These are phyloP conservation scores for Saprolegnia parasitica DNA, from an alignment of 352 stramenopile genomes.

Conservation along the genomic window DNA sequence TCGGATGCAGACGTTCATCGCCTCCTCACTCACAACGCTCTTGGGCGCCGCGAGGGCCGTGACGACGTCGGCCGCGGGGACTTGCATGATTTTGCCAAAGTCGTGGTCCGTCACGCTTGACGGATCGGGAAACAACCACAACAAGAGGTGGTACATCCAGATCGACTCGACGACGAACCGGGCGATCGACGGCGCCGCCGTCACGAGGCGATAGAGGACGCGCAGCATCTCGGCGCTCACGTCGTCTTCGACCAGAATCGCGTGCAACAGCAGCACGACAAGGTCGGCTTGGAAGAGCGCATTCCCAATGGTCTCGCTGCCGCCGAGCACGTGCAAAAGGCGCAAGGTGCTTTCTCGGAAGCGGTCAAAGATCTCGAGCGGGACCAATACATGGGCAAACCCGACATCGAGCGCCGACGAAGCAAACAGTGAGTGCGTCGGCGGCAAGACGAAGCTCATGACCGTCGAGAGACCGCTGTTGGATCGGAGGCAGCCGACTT, in stretches of 20 bases:
- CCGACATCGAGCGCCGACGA: neutral
- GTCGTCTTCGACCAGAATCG: conserved; percentile 17
- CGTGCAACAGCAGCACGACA: conserved; percentile 7
- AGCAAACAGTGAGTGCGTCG: neutral
- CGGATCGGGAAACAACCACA: conserved; percentile 45
- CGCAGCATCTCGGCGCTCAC: neutral
- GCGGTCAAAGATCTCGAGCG: neutral
- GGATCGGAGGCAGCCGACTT: neutral
- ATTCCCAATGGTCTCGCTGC: neutral
- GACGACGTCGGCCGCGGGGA: conserved; percentile 60
- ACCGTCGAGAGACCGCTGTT: conserved; percentile 7
- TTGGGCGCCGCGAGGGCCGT: conserved; percentile 50
- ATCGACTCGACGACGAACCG: conserved; percentile 16
- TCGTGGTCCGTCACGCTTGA: conserved; percentile 57
- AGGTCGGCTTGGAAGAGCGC: conserved; percentile 1
- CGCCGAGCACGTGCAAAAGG: neutral
- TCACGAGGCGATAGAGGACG: neutral
- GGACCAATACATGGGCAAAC: neutral
- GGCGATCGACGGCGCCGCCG: conserved; percentile 1
- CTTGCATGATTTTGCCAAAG: conserved; percentile 45
- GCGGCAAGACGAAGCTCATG: conserved; percentile 17
- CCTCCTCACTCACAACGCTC: conserved; percentile 46
- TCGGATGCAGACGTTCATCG: conserved; percentile 46
- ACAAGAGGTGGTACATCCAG: conserved; percentile 26
- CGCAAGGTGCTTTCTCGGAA: conserved; percentile 2